phyloP scores from a whole-genome alignment of 225 moss, liverwort and hornwort species.

The Ulota crispa region DNA sequence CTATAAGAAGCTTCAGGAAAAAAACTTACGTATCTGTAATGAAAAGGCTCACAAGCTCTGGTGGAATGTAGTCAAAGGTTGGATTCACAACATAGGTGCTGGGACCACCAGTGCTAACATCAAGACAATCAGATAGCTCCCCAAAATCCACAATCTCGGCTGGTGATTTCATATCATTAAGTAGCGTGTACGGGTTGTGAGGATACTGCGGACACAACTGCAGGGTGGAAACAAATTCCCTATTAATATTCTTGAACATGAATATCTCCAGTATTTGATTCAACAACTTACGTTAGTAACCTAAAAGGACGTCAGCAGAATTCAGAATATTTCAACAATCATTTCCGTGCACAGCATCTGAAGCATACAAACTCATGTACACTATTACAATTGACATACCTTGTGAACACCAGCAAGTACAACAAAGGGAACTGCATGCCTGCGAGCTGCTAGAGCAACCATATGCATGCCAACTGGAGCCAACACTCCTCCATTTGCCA shows the following conservation, averaged over 20 bases:
- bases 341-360: neutral
- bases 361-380: neutral
- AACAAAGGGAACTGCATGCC: conserved; percentile 98
- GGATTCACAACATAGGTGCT: conserved; percentile 81
- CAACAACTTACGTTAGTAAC: neutral
- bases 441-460: conserved; percentile 92
- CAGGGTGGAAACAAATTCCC: conserved; percentile 13
- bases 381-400: conserved; percentile 39
- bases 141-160: conserved; percentile 91
- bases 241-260: neutral
- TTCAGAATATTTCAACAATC: neutral
- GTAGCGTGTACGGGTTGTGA: conserved; percentile 82
- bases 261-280: neutral
- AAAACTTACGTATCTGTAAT: conserved; percentile 92
- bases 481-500: conserved; percentile 99
- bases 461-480: conserved; percentile 97
- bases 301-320: neutral
- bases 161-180: conserved; percentile 95
- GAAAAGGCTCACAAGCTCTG: conserved; percentile 98
- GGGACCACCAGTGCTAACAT: conserved; percentile 65
- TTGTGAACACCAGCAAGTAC: conserved; percentile 98
- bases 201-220: conserved; percentile 98
- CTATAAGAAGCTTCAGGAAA: neutral
- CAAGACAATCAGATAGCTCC: conserved; percentile 82
- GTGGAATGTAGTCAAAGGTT: conserved; percentile 93